Base-by-base conservation (phyloP, 108 stramenopile species). In the Nitzschia inconspicua region DNA sequence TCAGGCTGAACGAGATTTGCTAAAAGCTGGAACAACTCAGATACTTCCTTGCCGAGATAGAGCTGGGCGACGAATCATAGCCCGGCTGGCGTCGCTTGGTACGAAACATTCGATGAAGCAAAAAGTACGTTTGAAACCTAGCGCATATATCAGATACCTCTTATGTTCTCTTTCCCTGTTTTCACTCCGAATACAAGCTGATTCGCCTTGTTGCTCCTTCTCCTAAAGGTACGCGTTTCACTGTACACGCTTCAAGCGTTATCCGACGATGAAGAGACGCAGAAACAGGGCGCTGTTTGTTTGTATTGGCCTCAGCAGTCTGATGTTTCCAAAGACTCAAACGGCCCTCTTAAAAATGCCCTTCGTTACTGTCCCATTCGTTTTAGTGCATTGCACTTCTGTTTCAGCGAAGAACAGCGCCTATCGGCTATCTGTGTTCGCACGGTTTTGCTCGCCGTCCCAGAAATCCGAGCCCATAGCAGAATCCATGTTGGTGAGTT, bases 181-280 rank as follows among this genome's bases (percentile, higher is more conserved):
- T 10, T 37, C 36, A 37, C 8, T 11, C 10, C 8, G 16, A 16
- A 8, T 16, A 18, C 16, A 20, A 39, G 11, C n/a, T n/a, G n/a
- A n/a, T n/a, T n/a, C n/a, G n/a, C n/a, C n/a, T n/a, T n/a, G n/a
- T n/a, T n/a, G 11, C 23, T 31, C n/a, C 9, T 31, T 0, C 11
- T 28, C 29, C 9, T 20, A 50, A 14, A 50, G 48, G 29, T 50
- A 27, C 26, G n/a, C 11, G 48, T 50, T 28, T 27, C 29, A 10
- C 7, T 0, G n/a, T 50, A 50, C n/a, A 13, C 29, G 6, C 8
- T 50, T 8, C 48, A 50, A 50, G 48, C 20, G 0, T 19, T 50
- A n/a, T 50, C 48, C 11, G 48, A 50, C 9, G 48, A 50, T 28
- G 48, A 50, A 20, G 48, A 50, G 29, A 50, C 48, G n/a, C 48